A percentile compares a stretch with the other conserved stretches of the same genome.
These are phyloP conservation scores for Fusarium zealandicum DNA, from an alignment of 2,329 filamentous ascomycete genomes.

Conservation along the genomic window DNA sequence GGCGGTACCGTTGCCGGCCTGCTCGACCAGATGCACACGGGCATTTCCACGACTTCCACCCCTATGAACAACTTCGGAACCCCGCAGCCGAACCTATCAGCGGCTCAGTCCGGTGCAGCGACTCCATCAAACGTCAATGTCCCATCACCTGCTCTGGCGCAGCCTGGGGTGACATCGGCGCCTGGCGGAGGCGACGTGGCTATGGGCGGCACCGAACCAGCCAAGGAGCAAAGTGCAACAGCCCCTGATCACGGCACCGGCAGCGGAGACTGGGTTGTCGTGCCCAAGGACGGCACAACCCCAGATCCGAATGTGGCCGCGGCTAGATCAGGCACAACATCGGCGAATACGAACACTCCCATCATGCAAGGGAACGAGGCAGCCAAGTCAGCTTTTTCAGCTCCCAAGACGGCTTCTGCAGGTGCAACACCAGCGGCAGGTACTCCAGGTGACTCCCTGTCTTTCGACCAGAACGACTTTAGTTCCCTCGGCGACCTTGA, in stretches of 20 bases:
- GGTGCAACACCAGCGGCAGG: conserved; percentile 38
- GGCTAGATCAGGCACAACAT: conserved; percentile 23
- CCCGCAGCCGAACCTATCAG: conserved; percentile 66
- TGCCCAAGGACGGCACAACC: conserved; percentile 67
- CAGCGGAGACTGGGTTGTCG: conserved; percentile 76
- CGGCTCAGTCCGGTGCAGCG: conserved; percentile 61
- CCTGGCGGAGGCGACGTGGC: conserved; percentile 46
- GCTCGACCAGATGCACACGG: conserved; percentile 73
- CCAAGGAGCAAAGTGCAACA: conserved; percentile 48
- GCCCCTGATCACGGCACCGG: conserved; percentile 60
- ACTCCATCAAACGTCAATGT: conserved; percentile 61
- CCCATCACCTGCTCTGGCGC: conserved; percentile 53
- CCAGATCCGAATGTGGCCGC: conserved; percentile 45
- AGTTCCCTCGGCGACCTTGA: conserved; percentile 71
- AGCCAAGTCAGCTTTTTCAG: conserved; percentile 27
- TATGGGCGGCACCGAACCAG: conserved; percentile 61
- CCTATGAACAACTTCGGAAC: conserved; percentile 67
- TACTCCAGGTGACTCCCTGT: conserved; percentile 52
- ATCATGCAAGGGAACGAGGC: conserved; percentile 30
- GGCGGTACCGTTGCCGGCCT: conserved; percentile 68
- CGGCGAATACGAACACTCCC: conserved; percentile 44
- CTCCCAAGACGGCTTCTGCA: conserved; percentile 30
- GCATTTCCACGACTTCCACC: conserved; percentile 65
- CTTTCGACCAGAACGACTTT: conserved; percentile 66
- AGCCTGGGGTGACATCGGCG: conserved; percentile 27